Evolutionary conservation across 139 green algal species (phyloP).

Genomic region (Spirogloea muscicola): DNA sequence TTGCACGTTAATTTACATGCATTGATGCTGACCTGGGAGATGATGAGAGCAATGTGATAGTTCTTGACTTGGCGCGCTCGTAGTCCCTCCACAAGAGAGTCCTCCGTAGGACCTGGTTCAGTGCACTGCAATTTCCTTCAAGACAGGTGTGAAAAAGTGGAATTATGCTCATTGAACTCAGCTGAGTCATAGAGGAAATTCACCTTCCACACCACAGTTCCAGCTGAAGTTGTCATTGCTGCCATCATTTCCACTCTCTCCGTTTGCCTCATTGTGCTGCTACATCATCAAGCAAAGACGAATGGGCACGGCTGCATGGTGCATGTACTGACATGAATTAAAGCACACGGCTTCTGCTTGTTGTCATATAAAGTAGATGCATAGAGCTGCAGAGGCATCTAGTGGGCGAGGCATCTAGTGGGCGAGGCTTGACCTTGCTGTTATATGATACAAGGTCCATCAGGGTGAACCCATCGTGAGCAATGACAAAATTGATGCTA

Average conservation of each 20-base stretch:
- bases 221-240: slow-evolving; percentile 96
- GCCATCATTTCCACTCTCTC: slow-evolving; percentile 73
- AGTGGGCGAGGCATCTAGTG: too few species aligned
- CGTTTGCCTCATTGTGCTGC: slow-evolving; percentile 84
- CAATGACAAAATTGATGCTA: slow-evolving; percentile 92
- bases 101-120: slow-evolving; percentile 57
- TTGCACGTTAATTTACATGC: background rate
- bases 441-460: slow-evolving; percentile 87
- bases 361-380: background rate
- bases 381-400: background rate
- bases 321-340: background rate
- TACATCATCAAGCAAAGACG: slow-evolving; percentile 54
- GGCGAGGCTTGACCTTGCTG: too few species aligned
- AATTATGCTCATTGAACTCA: too few species aligned
- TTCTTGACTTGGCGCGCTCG: slow-evolving; percentile 85
- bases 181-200: too few species aligned
- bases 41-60: slow-evolving; percentile 77
- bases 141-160: too few species aligned
- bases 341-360: slow-evolving; percentile 1
- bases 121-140: too few species aligned
- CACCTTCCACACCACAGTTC: slow-evolving; percentile 94
- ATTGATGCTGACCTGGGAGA: slow-evolving; percentile 57
- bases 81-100: slow-evolving; percentile 59
- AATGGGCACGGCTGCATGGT: background rate
- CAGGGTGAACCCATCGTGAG: slow-evolving; percentile 94